Base-by-base conservation (phyloP, 371 early-diverging fungal genomes). In the Apophysomyces trapeziformis region DNA sequence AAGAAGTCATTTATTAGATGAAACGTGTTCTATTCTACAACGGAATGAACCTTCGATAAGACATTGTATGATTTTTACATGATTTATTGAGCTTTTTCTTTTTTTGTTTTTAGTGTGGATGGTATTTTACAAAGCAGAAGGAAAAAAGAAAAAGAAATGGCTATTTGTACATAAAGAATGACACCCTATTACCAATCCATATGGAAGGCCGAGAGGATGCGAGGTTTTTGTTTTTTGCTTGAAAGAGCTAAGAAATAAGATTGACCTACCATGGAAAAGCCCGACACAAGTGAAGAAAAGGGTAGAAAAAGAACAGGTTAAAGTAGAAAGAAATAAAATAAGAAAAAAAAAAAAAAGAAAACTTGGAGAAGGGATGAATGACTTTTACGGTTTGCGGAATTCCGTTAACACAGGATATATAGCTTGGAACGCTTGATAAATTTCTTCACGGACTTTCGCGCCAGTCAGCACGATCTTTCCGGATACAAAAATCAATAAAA, bases 391-490 rank as follows among this genome's bases (percentile, higher is more conserved):
- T 77, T 95, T 95, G 45, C 92, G 82, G 85, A 92, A 95, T 79
- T 95, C 93, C 26, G 90, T 90, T 73, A 98, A 85, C 74, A 99
- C 99, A 64, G 99, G 99, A 85, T 99, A 99, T 74, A 99, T 99
- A 74, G 96, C 93, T 76, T 99, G 98, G 85, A 99, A 99, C 58
- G 99, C 99, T 80, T 98, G 94, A 76, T 99, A 99, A 76, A 99
- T 99, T 76, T 99, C 99, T 69, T 98, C 97, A 57, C 99, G 92
- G 38, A 91, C 95, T 86, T 99, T 99, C 26, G 99, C 99, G 58
- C 99, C 99, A 7, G 99, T 99, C 62, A 99, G 88, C 21, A 99
- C 99, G 76, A 99, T 98, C 84, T 99, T 99, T 68, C 99, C 99
- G 66, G 98, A 98, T 12, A 99, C 99, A 85, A 99, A 99, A 64